Evolutionary conservation across 2,329 filamentous ascomycete genomes (phyloP).

Genomic region (Aspergillus tanneri): DNA sequence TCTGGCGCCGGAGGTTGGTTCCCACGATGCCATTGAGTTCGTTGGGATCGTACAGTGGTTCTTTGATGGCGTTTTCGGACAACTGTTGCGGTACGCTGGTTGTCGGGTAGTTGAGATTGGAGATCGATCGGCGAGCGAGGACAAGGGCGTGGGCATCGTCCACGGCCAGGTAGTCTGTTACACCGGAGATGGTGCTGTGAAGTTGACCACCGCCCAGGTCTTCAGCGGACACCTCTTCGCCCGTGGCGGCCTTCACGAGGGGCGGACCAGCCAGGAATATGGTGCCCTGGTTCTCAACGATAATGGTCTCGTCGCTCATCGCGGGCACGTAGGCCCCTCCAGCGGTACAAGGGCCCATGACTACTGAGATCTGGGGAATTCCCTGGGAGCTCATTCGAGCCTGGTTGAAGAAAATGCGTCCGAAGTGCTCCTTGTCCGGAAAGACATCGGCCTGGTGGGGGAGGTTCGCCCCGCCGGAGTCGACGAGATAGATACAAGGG

Average conservation of each 20-base stretch:
- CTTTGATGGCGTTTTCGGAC: slow-evolving; percentile 52
- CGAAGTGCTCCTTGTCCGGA: slow-evolving; percentile 91
- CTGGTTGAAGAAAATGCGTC: slow-evolving; percentile 97
- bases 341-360: slow-evolving; percentile 96
- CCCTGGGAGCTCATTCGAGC: slow-evolving; percentile 85
- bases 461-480: slow-evolving; percentile 92
- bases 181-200: slow-evolving; percentile 86
- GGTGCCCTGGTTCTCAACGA: slow-evolving; percentile 91
- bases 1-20: slow-evolving; percentile 80
- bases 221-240: slow-evolving; percentile 86
- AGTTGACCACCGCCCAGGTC: slow-evolving; percentile 86
- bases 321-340: slow-evolving; percentile 94
- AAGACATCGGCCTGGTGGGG: slow-evolving; percentile 96
- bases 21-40: slow-evolving; percentile 88
- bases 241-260: slow-evolving; percentile 92
- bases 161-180: slow-evolving; percentile 92
- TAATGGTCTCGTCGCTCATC: slow-evolving; percentile 97
- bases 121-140: slow-evolving; percentile 77
- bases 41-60: slow-evolving; percentile 74
- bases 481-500: slow-evolving; percentile 90
- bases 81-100: slow-evolving; percentile 36
- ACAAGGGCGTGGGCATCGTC: slow-evolving; percentile 90
- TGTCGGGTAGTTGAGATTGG: slow-evolving; percentile 84
- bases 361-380: slow-evolving; percentile 89
- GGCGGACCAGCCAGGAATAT: slow-evolving; percentile 96